These are phyloP conservation scores for Helianthus tuberosus DNA, from an alignment of 129 eudicot genomes.

Conservation along the genomic window DNA sequence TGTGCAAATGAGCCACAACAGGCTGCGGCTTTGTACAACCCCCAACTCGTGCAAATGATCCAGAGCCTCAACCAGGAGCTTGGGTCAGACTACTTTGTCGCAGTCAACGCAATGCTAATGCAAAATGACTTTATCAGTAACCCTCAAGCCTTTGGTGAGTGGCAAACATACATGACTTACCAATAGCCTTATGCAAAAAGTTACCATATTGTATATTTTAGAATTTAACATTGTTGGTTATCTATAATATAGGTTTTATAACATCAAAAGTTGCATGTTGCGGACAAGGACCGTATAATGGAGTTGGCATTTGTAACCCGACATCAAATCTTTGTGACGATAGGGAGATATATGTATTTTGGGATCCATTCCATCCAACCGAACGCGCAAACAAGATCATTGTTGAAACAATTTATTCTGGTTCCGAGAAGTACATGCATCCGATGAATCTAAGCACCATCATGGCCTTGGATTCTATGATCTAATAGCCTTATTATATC, in stretches of 20 bases:
- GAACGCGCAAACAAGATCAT: conserved; percentile 65
- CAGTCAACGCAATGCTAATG: conserved; percentile 54
- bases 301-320: conserved; percentile 61
- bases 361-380: conserved; percentile 85
- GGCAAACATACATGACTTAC: background rate
- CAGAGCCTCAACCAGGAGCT: conserved; percentile 54
- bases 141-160: conserved; percentile 66
- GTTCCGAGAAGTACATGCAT: conserved; percentile 59
- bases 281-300: conserved; percentile 81
- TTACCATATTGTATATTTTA: background rate
- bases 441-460: conserved; percentile 84
- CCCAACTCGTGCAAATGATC: conserved; percentile 61
- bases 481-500: conserved; percentile 4
- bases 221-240: background rate
- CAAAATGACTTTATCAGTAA: conserved; percentile 58
- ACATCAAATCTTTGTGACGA: conserved; percentile 53
- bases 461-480: conserved; percentile 58
- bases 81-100: conserved; percentile 58
- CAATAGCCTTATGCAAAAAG: background rate
- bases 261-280: conserved; percentile 76
- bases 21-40: conserved; percentile 65
- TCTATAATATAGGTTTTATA: conserved; percentile 44
- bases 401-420: conserved; percentile 48
- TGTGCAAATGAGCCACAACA: conserved; percentile 69
- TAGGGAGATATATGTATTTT: conserved; percentile 53